phyloP scores from a whole-genome alignment of 257 asterid species.

The Parsonsia alboflavescens region DNA sequence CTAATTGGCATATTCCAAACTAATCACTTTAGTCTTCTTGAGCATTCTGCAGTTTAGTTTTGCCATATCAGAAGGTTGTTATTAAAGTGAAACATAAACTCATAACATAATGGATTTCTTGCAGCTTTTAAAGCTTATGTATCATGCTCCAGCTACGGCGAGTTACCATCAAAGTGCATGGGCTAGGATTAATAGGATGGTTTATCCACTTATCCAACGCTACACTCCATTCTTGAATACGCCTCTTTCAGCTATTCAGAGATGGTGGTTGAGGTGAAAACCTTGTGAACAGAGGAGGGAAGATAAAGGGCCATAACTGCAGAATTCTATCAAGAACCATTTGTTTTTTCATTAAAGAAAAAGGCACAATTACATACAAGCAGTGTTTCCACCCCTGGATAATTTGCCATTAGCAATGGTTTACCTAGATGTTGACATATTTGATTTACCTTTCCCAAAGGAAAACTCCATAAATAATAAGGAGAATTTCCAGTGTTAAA shows the following conservation, averaged over 20 bases:
- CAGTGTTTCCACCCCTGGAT: not conserved
- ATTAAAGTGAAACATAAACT: not conserved
- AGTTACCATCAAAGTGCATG: slow-evolving; percentile 83
- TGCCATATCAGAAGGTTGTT: not conserved
- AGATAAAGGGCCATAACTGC: not conserved
- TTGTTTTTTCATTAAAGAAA: not conserved
- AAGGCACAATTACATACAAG: not conserved
- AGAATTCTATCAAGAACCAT: not conserved
- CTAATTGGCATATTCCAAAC: not conserved
- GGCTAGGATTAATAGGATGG: slow-evolving; percentile 67
- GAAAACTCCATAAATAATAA: not conserved
- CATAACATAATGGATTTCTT: not conserved
- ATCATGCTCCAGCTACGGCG: slow-evolving; percentile 84
- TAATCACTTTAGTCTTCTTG: not conserved
- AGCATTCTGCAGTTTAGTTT: not conserved
- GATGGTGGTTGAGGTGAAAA: slow-evolving; percentile 89
- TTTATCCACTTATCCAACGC: slow-evolving; percentile 53
- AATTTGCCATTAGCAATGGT: not conserved
- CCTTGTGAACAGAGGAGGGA: slow-evolving; percentile 4
- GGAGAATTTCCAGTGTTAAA: not conserved
- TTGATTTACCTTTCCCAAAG: not conserved
- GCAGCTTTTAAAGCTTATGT: slow-evolving; percentile 93
- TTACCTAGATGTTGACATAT: not conserved
- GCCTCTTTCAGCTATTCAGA: slow-evolving; percentile 58
- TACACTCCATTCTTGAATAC: slow-evolving; percentile 74